A percentile compares a stretch with the other conserved stretches of the same genome.
phyloP scores from a whole-genome alignment of 345 rosid species.

The Eucalyptus sp. region DNA sequence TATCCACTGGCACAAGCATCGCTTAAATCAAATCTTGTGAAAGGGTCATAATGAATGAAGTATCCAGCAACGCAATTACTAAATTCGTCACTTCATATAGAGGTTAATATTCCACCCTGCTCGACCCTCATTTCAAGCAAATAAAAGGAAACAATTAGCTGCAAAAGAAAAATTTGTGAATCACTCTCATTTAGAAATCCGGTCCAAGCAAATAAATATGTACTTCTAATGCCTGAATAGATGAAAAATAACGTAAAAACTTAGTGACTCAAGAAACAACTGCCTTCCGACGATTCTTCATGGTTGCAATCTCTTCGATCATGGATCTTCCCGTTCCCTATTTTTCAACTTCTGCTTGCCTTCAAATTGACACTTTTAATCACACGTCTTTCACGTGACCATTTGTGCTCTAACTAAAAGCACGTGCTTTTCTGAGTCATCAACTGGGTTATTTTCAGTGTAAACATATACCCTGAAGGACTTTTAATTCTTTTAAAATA shows the following conservation, averaged over 20 bases:
- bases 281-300: too few species aligned
- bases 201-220: background rate
- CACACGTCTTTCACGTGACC: background rate
- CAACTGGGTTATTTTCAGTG: background rate
- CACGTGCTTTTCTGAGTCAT: too few species aligned
- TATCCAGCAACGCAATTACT: background rate
- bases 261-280: background rate
- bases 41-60: background rate
- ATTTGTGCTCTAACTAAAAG: background rate
- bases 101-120: background rate
- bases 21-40: background rate
- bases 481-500: background rate
- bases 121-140: background rate
- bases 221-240: background rate
- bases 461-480: background rate
- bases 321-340: too few species aligned
- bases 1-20: background rate
- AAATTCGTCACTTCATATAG: background rate
- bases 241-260: background rate
- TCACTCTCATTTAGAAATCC: background rate
- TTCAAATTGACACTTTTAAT: too few species aligned
- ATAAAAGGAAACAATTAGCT: background rate
- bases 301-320: too few species aligned
- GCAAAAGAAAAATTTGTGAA: background rate
- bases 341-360: background rate